phyloP scores from a whole-genome alignment of 2,329 filamentous ascomycete species.

The Aspergillus latus region DNA sequence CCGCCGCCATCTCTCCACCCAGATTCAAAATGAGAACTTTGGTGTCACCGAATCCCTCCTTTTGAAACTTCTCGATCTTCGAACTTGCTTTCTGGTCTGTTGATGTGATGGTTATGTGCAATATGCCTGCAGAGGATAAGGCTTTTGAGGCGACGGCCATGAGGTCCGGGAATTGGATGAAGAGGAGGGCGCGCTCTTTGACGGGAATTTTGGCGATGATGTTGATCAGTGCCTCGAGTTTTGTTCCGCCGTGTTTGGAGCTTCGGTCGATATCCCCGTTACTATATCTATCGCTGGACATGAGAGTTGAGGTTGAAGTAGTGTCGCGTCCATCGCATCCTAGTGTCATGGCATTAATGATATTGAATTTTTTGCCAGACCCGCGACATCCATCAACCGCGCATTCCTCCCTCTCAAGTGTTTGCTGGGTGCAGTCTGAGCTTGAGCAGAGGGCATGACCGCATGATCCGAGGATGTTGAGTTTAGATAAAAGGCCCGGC shows the following conservation, averaged over 20 bases:
- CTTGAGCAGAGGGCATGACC: slow-evolving; percentile 53
- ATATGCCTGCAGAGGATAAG: slow-evolving; percentile 29
- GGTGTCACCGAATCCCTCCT: slow-evolving; percentile 31
- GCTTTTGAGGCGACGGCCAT: slow-evolving; percentile 38
- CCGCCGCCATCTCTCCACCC: slow-evolving; percentile 58
- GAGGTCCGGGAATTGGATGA: slow-evolving; percentile 54
- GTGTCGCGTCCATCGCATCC: slow-evolving; percentile 21
- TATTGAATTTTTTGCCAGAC: slow-evolving; percentile 39
- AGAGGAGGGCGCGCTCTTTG: slow-evolving; percentile 56
- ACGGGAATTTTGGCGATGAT: slow-evolving; percentile 43
- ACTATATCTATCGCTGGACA: slow-evolving; percentile 10
- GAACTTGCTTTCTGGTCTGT: slow-evolving; percentile 29
- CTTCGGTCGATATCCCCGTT: slow-evolving; percentile 23
- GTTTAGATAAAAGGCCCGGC: slow-evolving; percentile 28
- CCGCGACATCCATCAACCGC: slow-evolving; percentile 42
- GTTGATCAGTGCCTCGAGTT: slow-evolving; percentile 48
- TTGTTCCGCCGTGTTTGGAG: slow-evolving; percentile 44
- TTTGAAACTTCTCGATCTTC: slow-evolving; percentile 45
- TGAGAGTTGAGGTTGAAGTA: neutral
- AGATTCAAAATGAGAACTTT: slow-evolving; percentile 60
- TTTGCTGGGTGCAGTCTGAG: slow-evolving; percentile 40
- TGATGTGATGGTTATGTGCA: slow-evolving; percentile 39
- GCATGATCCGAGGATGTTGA: slow-evolving; percentile 50
- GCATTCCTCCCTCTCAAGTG: slow-evolving; percentile 37
- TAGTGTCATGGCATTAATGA: slow-evolving; percentile 42